phyloP scores from a whole-genome alignment of 2,329 filamentous ascomycete species.

The Grosmannia serpens region DNA sequence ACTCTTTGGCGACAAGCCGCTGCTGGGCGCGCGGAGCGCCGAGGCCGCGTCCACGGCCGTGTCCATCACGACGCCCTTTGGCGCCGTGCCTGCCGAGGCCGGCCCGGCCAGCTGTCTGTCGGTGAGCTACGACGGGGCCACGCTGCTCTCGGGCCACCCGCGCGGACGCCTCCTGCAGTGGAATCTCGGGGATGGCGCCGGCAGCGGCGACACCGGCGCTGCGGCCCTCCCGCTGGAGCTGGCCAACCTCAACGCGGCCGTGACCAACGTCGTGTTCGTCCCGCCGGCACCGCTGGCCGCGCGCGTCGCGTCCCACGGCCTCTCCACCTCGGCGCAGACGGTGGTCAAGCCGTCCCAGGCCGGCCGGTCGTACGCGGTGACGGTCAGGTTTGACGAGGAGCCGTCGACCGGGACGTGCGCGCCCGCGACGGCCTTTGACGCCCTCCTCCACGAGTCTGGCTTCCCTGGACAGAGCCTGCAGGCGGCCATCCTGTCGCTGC shows the following conservation, averaged over 20 bases:
- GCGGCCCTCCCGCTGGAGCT: slow-evolving; percentile 54
- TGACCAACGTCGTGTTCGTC: slow-evolving; percentile 71
- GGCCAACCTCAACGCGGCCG: slow-evolving; percentile 63
- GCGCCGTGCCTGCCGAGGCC: slow-evolving; percentile 48
- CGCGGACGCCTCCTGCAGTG: slow-evolving; percentile 70
- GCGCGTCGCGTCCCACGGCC: slow-evolving; percentile 10
- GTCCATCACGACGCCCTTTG: slow-evolving; percentile 41
- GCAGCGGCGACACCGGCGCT: slow-evolving; percentile 13
- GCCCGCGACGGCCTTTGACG: slow-evolving; percentile 23
- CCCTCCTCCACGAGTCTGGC: slow-evolving; percentile 33
- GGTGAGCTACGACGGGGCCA: slow-evolving; percentile 72
- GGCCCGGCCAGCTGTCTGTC: slow-evolving; percentile 58
- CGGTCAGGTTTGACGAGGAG: slow-evolving; percentile 46
- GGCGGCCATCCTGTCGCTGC: slow-evolving; percentile 36
- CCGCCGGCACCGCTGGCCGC: slow-evolving; percentile 40
- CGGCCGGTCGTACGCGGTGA: slow-evolving; percentile 53
- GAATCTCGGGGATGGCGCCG: slow-evolving; percentile 52
- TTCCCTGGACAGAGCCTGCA: slow-evolving; percentile 36
- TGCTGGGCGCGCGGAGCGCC: slow-evolving; percentile 39
- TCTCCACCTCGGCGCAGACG: slow-evolving; percentile 28
- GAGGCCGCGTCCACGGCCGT: slow-evolving; percentile 46
- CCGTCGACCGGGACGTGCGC: slow-evolving; percentile 10
- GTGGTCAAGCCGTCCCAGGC: slow-evolving; percentile 74
- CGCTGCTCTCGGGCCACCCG: slow-evolving; percentile 67
- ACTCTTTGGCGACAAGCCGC: slow-evolving; percentile 46